Percentiles rank a stretch among this genome's conserved stretches.
Evolutionary conservation across 495 filamentous ascomycete genomes (phyloP).

Genomic region (Lophiotrema nucula): DNA sequence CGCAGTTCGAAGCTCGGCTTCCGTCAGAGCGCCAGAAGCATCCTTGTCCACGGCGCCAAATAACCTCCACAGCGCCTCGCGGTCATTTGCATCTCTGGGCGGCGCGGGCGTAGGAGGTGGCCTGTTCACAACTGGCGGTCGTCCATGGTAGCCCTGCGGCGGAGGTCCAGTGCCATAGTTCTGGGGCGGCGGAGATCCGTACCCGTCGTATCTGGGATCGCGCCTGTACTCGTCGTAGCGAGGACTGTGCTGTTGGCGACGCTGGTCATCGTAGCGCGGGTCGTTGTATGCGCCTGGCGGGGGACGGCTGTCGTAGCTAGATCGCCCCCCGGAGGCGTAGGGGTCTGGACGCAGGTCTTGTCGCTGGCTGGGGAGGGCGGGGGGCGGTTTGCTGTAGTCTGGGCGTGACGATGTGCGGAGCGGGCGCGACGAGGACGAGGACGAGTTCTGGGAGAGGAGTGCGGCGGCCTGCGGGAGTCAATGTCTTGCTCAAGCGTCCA

Average conservation of each 20-base stretch:
- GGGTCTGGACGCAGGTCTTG: slow-evolving; percentile 30
- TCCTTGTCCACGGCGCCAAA: slow-evolving; percentile 91
- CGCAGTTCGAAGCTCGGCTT: slow-evolving; percentile 83
- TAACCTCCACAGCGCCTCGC: slow-evolving; percentile 69
- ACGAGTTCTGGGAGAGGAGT: slow-evolving; percentile 10
- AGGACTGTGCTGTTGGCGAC: slow-evolving; percentile 36
- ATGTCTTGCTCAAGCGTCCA: neutral
- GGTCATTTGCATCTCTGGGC: slow-evolving; percentile 61
- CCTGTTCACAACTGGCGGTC: slow-evolving; percentile 56
- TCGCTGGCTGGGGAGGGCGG: slow-evolving; percentile 24
- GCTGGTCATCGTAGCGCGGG: slow-evolving; percentile 27
- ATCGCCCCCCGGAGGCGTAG: slow-evolving; percentile 26
- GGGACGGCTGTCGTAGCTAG: slow-evolving; percentile 33
- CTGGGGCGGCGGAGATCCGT: slow-evolving; percentile 54
- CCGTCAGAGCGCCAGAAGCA: slow-evolving; percentile 74
- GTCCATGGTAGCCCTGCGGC: slow-evolving; percentile 44
- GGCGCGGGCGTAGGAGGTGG: slow-evolving; percentile 66
- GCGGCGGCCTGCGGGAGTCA: slow-evolving; percentile 32
- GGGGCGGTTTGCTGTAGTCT: slow-evolving; percentile 41
- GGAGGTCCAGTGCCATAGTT: slow-evolving; percentile 61
- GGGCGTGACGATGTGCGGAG: slow-evolving; percentile 28
- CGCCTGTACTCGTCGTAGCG: slow-evolving; percentile 43
- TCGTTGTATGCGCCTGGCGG: slow-evolving; percentile 31
- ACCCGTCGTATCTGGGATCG: slow-evolving; percentile 41
- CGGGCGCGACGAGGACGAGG: slow-evolving; percentile 16